Conservation (phyloP, 192 early-diverging fungal genomes). For the Coemansia sp. region DNA sequence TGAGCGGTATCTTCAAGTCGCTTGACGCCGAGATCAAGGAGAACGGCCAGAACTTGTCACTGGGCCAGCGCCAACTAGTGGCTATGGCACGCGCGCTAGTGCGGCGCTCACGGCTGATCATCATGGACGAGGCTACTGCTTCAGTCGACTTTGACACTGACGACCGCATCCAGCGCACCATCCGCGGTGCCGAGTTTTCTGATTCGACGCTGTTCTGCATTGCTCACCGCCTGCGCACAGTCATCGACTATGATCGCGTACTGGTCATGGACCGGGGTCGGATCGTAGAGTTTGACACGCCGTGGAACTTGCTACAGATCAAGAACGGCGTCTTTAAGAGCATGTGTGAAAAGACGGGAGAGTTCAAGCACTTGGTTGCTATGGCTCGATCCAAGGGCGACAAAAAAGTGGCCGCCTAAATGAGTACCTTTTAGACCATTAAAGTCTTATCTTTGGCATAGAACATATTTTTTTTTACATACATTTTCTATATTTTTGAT, state of each 20-base stretch:
- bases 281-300: constrained; percentile 69
- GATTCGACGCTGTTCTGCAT: constrained; percentile 68
- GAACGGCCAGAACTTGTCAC: constrained; percentile 74
- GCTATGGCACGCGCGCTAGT: constrained; percentile 80
- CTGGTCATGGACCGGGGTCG: constrained; percentile 73
- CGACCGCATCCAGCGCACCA: constrained; percentile 67
- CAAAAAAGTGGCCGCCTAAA: neutral
- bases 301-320: constrained; percentile 60
- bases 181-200: constrained; percentile 62
- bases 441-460: too few relatives aligned
- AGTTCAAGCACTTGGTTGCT: constrained; percentile 66
- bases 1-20: constrained; percentile 27
- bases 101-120: constrained; percentile 63
- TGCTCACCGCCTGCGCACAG: constrained; percentile 74
- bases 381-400: neutral
- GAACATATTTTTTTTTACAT: neutral
- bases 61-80: constrained; percentile 82
- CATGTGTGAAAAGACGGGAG: constrained; percentile 81
- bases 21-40: constrained; percentile 46
- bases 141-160: constrained; percentile 82
- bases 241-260: constrained; percentile 74
- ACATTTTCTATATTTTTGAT: neutral
- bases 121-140: constrained; percentile 77
- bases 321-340: constrained; percentile 55
- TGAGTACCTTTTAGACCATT: too few relatives aligned